Base-by-base conservation (phyloP, 1,284 basidiomycete species). In the Boletus mariae region DNA sequence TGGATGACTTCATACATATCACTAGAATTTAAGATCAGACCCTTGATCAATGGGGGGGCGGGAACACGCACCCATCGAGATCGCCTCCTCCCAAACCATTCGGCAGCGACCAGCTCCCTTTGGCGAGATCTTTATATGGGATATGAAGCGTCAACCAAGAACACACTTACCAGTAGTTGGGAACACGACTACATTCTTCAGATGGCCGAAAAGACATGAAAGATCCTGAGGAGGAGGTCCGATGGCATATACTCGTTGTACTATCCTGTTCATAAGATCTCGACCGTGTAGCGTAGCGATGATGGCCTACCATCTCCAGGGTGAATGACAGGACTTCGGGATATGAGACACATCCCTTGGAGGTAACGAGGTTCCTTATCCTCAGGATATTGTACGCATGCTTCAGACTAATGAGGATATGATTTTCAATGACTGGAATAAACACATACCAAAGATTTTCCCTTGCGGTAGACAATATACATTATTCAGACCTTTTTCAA, bases 181-280 rank as follows among this genome's bases (percentile, higher is more conserved):
- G 50, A 92, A 77, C 3, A 91, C 87, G 1, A 91, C 83, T 9
- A 84, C 82, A 60, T 91, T 91, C 61, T 78, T 82, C 56, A 90
- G 64, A 47, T 82, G 73, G 1, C 73, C 64, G 67, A 89, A 90
- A 41, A 82, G 68, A 63, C 85, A 88, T 13, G 79, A 56, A 62
- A 72, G 72, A 38, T 73, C 77, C 23, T 67, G 67, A 0, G 86
- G 87, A 2, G 88, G 87, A 61, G 80, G 75, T 3, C 88, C 88
- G 48, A 91, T 82, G 4, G 88, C 88, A 52, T 72, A 74, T 0
- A 88, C 86, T 44, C 82, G 75, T 71, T 87, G 85, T 1, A 90
- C 87, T 83, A 35, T 61, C 20, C 43, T 51, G 44, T 17, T 41
- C 25, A 32, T 57, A 9, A 59, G 47, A 51, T 31, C 17, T 23